Base-by-base conservation (phyloP, 192 early-diverging fungal genomes). In the Entomortierella beljakovae region DNA sequence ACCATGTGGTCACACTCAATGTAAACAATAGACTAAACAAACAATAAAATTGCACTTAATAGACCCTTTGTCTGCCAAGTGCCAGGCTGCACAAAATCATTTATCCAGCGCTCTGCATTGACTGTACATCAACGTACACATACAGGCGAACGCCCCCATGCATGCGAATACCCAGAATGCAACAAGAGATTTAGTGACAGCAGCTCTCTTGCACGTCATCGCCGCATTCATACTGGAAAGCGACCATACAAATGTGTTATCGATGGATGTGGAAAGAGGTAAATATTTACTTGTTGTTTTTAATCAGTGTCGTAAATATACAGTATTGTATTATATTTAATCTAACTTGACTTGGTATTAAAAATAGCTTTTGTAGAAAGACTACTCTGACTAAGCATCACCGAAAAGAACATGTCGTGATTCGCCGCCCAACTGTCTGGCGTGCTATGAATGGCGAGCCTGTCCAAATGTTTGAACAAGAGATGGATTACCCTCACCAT, bases 31-130 rank as follows among this genome's bases (percentile, higher is more conserved):
- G 15, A 11, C 54, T 31, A n/a, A 31, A 1, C 18, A 8, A 57
- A 10, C 32, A 3, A 20, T 57, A 6, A 6, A 53, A 10, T 54
- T 22, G 25, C 3, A 43, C 18, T 37, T 16, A 6, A 25, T 64
- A 82, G 88, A 71, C 92, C 93, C 2, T 94, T 91, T 76, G 72
- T 74, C 25, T 94, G 93, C 71, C 48, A 49, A 35, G 86, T 87
- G 62, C 70, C 74, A 26, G 86, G 84, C 48, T 95, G 94, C 74
- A 88, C 84, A 58, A 95, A 95, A 82, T 86, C 90, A 53, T 95
- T 95, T 51, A 93, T 95, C 75, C 66, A 95, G 87, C 84, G 91
- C 55, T 94, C 92, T 6, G 94, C 94, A 54, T 71, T 95, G 62
- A 92, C 89, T 3, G 92, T 95, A 25, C 94, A 95, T 74, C 71